phyloP scores from a whole-genome alignment of 31 red algal species.

The Odonthalia washingtoniensis region DNA sequence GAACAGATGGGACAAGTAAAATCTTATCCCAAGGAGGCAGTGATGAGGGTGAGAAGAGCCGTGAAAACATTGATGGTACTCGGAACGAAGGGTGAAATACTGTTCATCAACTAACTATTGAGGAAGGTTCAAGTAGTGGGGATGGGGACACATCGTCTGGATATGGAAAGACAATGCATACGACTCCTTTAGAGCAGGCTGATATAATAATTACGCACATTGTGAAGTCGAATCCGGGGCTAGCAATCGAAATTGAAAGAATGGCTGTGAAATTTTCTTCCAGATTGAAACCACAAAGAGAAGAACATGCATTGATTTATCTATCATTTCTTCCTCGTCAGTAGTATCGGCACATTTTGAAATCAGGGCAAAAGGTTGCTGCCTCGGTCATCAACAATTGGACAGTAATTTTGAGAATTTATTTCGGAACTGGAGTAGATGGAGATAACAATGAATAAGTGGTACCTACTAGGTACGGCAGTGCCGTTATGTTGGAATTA shows the following conservation, averaged over 20 bases:
- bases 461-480: too few relatives aligned
- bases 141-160: too few relatives aligned
- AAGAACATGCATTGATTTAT: slow-evolving; percentile 89
- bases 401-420: slow-evolving; percentile 89
- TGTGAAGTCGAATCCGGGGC: slow-evolving; percentile 71
- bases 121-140: neutral
- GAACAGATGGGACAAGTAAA: neutral
- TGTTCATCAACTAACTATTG: neutral
- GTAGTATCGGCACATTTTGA: slow-evolving; percentile 77
- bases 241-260: slow-evolving; percentile 92
- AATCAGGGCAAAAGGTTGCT: slow-evolving; percentile 73
- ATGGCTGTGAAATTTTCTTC: slow-evolving; percentile 77
- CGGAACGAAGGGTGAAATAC: neutral
- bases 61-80: neutral
- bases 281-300: slow-evolving; percentile 82
- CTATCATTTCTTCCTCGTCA: slow-evolving; percentile 91
- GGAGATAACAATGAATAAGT: slow-evolving; percentile 9
- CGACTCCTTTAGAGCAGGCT: slow-evolving; percentile 71
- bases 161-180: too few relatives aligned
- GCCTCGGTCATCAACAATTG: slow-evolving; percentile 68
- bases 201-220: slow-evolving; percentile 93
- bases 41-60: neutral
- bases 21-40: neutral
- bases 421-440: slow-evolving; percentile 81
- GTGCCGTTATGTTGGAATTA: slow-evolving; percentile 82